Percentiles rank a stretch among this genome's conserved stretches.
phyloP scores from a whole-genome alignment of 2,329 filamentous ascomycete genomes.

The Fusarium chaquense region DNA sequence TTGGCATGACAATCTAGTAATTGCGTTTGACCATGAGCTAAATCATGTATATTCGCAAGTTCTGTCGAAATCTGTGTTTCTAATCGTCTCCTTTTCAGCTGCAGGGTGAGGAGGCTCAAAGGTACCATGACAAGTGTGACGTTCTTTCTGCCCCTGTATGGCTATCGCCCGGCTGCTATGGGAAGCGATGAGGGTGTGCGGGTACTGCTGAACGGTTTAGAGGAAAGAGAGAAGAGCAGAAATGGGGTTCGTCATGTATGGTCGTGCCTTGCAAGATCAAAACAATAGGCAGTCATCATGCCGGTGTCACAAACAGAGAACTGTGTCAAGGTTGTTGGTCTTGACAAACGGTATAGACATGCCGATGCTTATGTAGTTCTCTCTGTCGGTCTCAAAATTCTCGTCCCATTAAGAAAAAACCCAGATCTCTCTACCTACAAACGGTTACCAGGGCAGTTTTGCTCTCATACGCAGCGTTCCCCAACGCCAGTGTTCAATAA shows the following conservation, averaged over 20 bases:
- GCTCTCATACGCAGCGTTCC: not conserved
- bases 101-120: not conserved
- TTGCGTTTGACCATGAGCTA: too few relatives aligned
- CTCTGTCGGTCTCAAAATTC: not conserved
- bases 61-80: too few relatives aligned
- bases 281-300: not conserved
- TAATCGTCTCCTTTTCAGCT: too few relatives aligned
- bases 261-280: not conserved
- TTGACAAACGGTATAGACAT: not conserved
- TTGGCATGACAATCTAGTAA: too few relatives aligned
- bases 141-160: not conserved
- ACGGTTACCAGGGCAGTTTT: too few relatives aligned
- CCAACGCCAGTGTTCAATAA: not conserved
- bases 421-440: not conserved
- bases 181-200: not conserved
- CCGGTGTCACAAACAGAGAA: not conserved
- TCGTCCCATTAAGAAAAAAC: not conserved
- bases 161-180: not conserved
- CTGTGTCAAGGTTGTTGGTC: not conserved
- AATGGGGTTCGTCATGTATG: not conserved
- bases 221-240: not conserved
- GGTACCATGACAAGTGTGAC: not conserved
- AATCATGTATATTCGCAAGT: too few relatives aligned
- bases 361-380: not conserved
- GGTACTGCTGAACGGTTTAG: not conserved